Evolutionary conservation across 2,329 filamentous ascomycete species (phyloP).

Genomic region (Aspergillus piperis): DNA sequence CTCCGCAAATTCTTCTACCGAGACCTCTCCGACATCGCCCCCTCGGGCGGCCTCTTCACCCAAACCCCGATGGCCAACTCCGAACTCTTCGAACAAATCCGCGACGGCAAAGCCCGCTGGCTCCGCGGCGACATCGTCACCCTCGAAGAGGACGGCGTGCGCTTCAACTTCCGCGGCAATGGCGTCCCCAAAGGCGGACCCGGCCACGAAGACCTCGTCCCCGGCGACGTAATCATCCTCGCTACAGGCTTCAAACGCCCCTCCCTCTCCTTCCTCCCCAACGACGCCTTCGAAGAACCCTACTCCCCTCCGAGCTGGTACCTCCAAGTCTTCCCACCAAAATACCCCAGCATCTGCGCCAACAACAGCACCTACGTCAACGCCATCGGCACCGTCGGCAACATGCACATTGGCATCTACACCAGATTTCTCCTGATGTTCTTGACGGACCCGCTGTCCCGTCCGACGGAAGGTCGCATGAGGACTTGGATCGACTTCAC

Average conservation of each 20-base stretch:
- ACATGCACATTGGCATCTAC: slow-evolving; percentile 90
- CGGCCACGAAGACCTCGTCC: slow-evolving; percentile 65
- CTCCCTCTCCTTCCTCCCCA: slow-evolving; percentile 70
- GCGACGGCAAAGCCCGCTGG: slow-evolving; percentile 73
- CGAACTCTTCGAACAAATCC: slow-evolving; percentile 74
- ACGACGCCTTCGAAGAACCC: slow-evolving; percentile 69
- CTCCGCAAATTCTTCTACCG: slow-evolving; percentile 80
- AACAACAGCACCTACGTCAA: slow-evolving; percentile 84
- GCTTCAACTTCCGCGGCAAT: slow-evolving; percentile 69
- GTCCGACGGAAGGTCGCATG: slow-evolving; percentile 74
- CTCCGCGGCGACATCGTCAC: slow-evolving; percentile 74
- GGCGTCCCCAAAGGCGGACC: slow-evolving; percentile 77
- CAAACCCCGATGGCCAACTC: slow-evolving; percentile 88
- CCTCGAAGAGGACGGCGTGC: slow-evolving; percentile 64
- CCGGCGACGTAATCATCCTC: slow-evolving; percentile 77
- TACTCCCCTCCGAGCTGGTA: slow-evolving; percentile 87
- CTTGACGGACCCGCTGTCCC: slow-evolving; percentile 72
- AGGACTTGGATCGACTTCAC: slow-evolving; percentile 86
- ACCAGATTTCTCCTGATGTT: slow-evolving; percentile 86
- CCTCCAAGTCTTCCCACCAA: slow-evolving; percentile 78
- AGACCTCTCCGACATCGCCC: slow-evolving; percentile 73
- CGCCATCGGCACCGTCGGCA: slow-evolving; percentile 78
- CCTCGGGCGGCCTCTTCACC: slow-evolving; percentile 71
- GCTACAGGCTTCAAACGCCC: slow-evolving; percentile 81
- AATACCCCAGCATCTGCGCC: slow-evolving; percentile 70